A percentile compares a stretch with the other conserved stretches of the same genome.
Evolutionary conservation across 176 grass and related monocot species (phyloP).

Genomic region (Triticum turgidum): DNA sequence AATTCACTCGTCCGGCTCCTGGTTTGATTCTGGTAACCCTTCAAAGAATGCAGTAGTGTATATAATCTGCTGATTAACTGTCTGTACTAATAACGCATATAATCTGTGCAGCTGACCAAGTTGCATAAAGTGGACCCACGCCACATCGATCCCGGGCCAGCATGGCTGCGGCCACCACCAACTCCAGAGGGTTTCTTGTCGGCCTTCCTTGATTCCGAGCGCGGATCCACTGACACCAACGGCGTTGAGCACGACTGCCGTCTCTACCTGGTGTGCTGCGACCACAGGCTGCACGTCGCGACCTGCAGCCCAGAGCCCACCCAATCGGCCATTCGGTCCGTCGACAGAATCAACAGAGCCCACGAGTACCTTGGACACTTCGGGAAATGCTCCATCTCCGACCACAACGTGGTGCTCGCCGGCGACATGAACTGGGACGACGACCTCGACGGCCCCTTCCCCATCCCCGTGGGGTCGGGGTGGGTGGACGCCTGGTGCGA

Average conservation of each 20-base stretch:
- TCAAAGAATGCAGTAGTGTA: too few relatives aligned
- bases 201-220: not conserved
- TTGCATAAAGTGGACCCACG: too few relatives aligned
- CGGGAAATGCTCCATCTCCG: not conserved
- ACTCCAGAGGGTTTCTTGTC: not conserved
- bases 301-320: not conserved
- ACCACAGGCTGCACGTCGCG: not conserved
- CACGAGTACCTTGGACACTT: not conserved
- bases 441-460: not conserved
- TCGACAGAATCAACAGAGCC: not conserved
- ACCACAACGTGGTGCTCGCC: not conserved
- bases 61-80: too few relatives aligned
- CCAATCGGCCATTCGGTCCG: not conserved
- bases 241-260: not conserved
- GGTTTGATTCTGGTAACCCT: too few relatives aligned
- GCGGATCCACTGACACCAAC: not conserved
- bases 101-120: too few relatives aligned
- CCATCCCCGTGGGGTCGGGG: too few relatives aligned
- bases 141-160: too few relatives aligned
- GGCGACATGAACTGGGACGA: not conserved
- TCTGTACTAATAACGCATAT: too few relatives aligned
- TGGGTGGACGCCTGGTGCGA: not conserved
- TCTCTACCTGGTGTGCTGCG: not conserved
- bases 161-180: too few relatives aligned
- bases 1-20: too few relatives aligned